Conservation (phyloP, 2,329 filamentous ascomycete genomes). For the Ophiocordyceps unilateralis region DNA sequence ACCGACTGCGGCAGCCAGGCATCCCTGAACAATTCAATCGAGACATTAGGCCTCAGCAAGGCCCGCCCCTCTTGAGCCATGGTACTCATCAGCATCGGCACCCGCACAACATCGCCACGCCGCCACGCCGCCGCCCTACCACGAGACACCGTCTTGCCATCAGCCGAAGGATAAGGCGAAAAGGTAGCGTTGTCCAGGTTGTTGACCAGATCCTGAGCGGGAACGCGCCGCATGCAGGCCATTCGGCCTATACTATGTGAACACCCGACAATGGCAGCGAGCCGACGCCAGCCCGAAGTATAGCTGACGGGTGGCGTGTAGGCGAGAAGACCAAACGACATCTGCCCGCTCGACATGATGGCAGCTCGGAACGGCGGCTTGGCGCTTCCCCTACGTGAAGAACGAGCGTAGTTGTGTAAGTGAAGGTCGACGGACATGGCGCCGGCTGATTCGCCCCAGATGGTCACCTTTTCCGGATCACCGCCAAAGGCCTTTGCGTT, state of each 20-base stretch:
- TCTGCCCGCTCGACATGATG: constrained; percentile 13
- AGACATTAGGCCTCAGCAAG: constrained; percentile 8
- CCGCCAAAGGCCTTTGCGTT: constrained; percentile 12
- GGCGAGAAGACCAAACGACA: constrained; percentile 9
- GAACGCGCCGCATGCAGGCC: constrained; percentile 7
- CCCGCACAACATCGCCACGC: constrained; percentile 3
- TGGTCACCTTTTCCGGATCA: constrained; percentile 9
- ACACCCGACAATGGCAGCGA: constrained; percentile 7
- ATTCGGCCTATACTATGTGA: constrained; percentile 1
- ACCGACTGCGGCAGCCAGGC: constrained; percentile 5
- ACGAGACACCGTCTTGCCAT: constrained; percentile 6
- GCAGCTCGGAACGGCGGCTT: constrained; percentile 10
- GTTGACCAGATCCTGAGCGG: constrained; percentile 4
- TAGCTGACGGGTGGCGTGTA: constrained; percentile 1
- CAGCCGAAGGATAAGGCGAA: constrained; percentile 5
- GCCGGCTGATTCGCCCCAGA: constrained; percentile 13
- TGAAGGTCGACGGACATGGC: constrained; percentile 14
- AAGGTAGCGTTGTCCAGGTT: constrained; percentile 2
- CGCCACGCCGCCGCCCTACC: constrained; percentile 7
- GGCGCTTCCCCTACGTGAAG: constrained; percentile 1
- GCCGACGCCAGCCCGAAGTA: constrained; percentile 4
- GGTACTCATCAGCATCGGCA: constrained; percentile 10
- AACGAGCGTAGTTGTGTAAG: constrained; percentile 7
- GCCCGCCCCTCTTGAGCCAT: constrained; percentile 9
- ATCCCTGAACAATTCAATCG: constrained; percentile 6